Base-by-base conservation (phyloP, 306 rosid genomes). In the Quercus bicolor region DNA sequence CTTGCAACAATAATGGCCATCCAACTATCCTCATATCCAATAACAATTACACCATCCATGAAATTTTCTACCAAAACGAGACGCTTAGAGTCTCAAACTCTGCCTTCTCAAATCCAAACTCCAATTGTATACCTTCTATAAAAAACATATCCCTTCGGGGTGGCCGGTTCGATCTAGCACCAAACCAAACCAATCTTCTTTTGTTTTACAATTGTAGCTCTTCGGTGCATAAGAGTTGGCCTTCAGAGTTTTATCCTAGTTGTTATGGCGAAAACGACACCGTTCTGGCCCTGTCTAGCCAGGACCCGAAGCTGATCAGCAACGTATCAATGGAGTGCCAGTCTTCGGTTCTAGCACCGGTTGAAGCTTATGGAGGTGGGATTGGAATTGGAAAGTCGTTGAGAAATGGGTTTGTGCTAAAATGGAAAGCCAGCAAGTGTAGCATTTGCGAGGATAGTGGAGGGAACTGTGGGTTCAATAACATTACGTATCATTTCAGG, bases 381-480 rank as follows among this genome's bases (percentile, higher is more conserved):
- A 37, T 37, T 37, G 10, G 0, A 37, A 37, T 37, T 37, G 11
- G 0, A 37, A 2, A 37, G 45, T 37, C 45, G 45, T 37, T 37
- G 45, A 37, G 45, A 37, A 37, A 37, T 37, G 45, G 45, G 45
- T 8, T 37, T 37, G 11, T 37, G 11, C 45, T 37, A 2, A 37
- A 19, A 1, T 86, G 90, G 90, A 8, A 16, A 3, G 87, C 80
- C 1, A 12, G 48, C 13, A 4, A 45, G 43, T 86, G 90, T 61
- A 45, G 8, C 31, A 2, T 1, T 1, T 86, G 87, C 55, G 8
- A 28, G 43, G 0, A 0, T 0, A 84, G 78, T 4, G 76, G 78
- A 12, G 87, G 90, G 1, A 1, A 12, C 9, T 86, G 90, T 21
- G 90, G 90, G 16, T 86, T 81, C 73, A n/a, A 78, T 14, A 0